Evolutionary conservation across 129 eudicot species (phyloP).

Genomic region (Kitagawia praeruptora): DNA sequence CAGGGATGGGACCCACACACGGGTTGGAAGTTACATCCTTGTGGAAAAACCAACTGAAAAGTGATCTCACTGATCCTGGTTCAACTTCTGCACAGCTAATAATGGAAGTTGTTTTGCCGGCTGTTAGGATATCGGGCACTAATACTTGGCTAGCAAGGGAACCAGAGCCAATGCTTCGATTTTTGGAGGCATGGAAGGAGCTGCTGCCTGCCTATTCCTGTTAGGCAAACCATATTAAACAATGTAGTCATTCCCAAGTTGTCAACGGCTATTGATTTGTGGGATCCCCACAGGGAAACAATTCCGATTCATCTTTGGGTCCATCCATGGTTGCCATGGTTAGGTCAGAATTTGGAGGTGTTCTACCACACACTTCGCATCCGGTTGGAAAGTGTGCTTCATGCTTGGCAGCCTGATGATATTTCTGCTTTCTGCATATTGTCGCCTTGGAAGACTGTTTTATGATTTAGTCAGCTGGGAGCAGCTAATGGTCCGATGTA

Average conservation of each 20-base stretch:
- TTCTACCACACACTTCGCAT: conserved; percentile 33
- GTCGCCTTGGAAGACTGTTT: conserved; percentile 81
- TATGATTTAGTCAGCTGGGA: conserved; percentile 80
- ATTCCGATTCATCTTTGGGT: conserved; percentile 83
- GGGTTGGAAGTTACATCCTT: conserved; percentile 11
- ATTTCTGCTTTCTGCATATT: conserved; percentile 60
- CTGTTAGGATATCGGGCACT: conserved; percentile 25
- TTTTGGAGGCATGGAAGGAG: conserved; percentile 9
- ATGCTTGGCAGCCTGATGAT: conserved; percentile 83
- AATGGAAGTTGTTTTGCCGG: conserved; percentile 29
- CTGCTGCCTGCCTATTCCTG: conserved; percentile 1
- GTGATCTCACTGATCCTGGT: conserved; percentile 16
- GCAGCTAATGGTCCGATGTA: conserved; percentile 59
- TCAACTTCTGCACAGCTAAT: conserved; percentile 18
- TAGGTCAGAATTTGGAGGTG: conserved; percentile 26
- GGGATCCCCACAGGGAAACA: conserved; percentile 80
- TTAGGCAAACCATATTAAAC: not conserved
- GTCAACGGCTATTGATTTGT: conserved; percentile 53
- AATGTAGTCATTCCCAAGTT: conserved; percentile 47
- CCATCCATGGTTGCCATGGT: conserved; percentile 79
- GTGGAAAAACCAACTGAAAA: conserved; percentile 23
- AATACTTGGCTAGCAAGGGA: conserved; percentile 28
- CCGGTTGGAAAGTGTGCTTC: conserved; percentile 59
- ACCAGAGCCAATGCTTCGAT: conserved; percentile 6
- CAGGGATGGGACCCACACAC: conserved; percentile 13